Percentiles rank a stretch among this genome's conserved stretches.
Evolutionary conservation across 2,329 filamentous ascomycete genomes (phyloP).

Genomic region (Aspergillus calidoustus): DNA sequence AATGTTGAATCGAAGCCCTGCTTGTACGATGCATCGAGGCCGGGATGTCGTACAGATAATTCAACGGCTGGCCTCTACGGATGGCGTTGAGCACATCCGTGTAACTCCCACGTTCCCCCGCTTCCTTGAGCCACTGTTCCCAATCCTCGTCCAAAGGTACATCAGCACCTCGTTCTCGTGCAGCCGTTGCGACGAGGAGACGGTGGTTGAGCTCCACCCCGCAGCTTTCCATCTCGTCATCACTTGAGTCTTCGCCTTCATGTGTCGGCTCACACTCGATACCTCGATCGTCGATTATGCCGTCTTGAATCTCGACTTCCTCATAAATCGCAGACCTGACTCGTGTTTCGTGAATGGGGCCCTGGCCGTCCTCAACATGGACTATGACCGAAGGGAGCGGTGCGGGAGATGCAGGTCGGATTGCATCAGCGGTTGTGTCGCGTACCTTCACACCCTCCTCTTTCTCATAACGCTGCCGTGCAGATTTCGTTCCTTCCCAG

Average conservation of each 20-base stretch:
- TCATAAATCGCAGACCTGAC: slow-evolving; percentile 27
- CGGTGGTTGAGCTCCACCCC: slow-evolving; percentile 58
- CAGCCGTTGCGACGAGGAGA: slow-evolving; percentile 57
- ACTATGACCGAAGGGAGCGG: slow-evolving; percentile 38
- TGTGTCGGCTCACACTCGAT: slow-evolving; percentile 30
- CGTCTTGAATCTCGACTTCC: slow-evolving; percentile 29
- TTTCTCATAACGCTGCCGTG: slow-evolving; percentile 51
- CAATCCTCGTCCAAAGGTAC: slow-evolving; percentile 53
- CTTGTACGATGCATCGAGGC: slow-evolving; percentile 23
- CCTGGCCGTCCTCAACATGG: slow-evolving; percentile 35
- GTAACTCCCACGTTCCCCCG: slow-evolving; percentile 54
- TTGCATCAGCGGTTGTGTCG: slow-evolving; percentile 65
- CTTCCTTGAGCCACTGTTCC: slow-evolving; percentile 64
- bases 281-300: slow-evolving; percentile 31
- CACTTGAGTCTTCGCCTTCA: slow-evolving; percentile 49
- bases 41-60: slow-evolving; percentile 33
- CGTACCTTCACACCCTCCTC: slow-evolving; percentile 64
- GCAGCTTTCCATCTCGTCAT: slow-evolving; percentile 55
- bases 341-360: slow-evolving; percentile 30
- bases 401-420: slow-evolving; percentile 55
- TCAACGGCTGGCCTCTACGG: slow-evolving; percentile 40
- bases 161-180: slow-evolving; percentile 54
- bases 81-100: slow-evolving; percentile 47
- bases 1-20: slow-evolving; percentile 25
- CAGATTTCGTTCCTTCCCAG: slow-evolving; percentile 59